Evolutionary conservation across 345 rosid genomes (phyloP), one percentile per base, ranked within the genome.

Genomic region (Physaria fendleri): DNA sequence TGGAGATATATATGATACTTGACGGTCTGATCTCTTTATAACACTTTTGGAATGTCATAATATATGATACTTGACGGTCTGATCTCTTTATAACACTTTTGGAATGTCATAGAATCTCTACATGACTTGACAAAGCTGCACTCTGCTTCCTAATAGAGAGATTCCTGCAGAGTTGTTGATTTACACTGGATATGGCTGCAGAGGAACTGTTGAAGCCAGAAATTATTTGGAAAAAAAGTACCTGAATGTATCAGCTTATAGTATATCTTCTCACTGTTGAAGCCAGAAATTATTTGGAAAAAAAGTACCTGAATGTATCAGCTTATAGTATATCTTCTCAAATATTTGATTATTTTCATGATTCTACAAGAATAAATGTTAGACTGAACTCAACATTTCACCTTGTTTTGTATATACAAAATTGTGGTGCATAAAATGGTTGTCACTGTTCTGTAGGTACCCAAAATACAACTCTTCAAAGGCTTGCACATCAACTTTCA

Each of bases 41-140:
- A 47, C 42, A 42, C 39, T 13, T 51, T 0, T 15, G 8, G 3
- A 42, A 16, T 15, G 42, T 50, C 53, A 2, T 41, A 41, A n/a
- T n/a, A n/a, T n/a, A n/a, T n/a, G n/a, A n/a, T n/a, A n/a, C 63
- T 87, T 61, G 83, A 80, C 56, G 75, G 62, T 56, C 35, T 82
- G 57, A 54, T 68, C 22, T 48, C 30, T 34, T 67, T 47, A 21
- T 38, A 27, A 47, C 42, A 42, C 39, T 13, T 51, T 0, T 15
- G 8, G 3, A 42, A 16, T 15, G 42, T 50, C 53, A 2, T 41
- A 41, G 27, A 11, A 10, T 21, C 10, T 51, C 6, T n/a, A 6
- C 12, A 21, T 58, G 24, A 66, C 42, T 11, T 39, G 12, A 28
- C 21, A 25, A 13, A 65, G n/a, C 29, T 66, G 15, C 47, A 14